A percentile compares a stretch with the other conserved stretches of the same genome.
phyloP scores from a whole-genome alignment of 1,284 basidiomycete genomes.

The Sporisorium reilianum region DNA sequence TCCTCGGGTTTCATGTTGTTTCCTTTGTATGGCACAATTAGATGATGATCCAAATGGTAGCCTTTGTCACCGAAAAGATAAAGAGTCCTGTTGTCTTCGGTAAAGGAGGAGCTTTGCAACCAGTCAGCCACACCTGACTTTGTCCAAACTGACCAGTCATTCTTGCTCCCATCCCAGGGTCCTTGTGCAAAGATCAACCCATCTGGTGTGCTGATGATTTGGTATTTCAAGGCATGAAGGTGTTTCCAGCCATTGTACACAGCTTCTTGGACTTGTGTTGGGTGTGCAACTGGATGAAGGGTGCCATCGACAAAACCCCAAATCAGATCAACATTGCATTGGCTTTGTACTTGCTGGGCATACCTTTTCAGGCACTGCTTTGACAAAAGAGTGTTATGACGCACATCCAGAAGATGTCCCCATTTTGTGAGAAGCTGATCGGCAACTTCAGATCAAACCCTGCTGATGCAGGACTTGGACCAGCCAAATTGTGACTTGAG shows the following conservation, averaged over 20 bases:
- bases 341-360: background rate
- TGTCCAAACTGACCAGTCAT: constrained; percentile 4
- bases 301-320: constrained; percentile 9
- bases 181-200: constrained; percentile 5
- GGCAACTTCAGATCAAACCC: background rate
- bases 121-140: background rate
- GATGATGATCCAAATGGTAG: background rate
- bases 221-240: constrained; percentile 5
- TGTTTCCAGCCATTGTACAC: constrained; percentile 8
- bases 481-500: constrained; percentile 8
- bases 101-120: background rate
- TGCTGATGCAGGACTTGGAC: constrained; percentile 1
- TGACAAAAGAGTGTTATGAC: background rate
- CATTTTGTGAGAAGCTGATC: background rate
- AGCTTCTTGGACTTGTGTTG: background rate
- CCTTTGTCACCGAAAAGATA: constrained; percentile 8
- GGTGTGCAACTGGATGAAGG: background rate
- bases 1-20: background rate
- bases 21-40: constrained; percentile 7
- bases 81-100: background rate
- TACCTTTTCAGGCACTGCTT: background rate
- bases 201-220: constrained; percentile 7
- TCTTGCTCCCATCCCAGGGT: constrained; percentile 5
- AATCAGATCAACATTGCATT: background rate
- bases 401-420: background rate